Base-by-base conservation (phyloP, 2,329 filamentous ascomycete genomes). In the Trichoderma oligosporum region DNA sequence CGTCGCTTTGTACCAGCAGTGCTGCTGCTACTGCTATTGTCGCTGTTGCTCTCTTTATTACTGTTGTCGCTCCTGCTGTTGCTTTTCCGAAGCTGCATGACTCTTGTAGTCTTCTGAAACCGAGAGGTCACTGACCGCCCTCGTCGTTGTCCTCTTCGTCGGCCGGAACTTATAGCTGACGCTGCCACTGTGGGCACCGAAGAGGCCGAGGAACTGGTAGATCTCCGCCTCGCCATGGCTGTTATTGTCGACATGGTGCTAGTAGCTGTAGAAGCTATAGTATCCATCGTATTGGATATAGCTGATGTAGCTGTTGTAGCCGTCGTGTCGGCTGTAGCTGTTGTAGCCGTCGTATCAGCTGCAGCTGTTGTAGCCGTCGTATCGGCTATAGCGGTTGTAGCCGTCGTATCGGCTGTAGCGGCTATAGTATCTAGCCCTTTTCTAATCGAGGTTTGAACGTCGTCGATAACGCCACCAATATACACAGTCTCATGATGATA, bases 401-500 rank as follows among this genome's bases (percentile, higher is more conserved):
- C 33, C 22, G 33, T 35, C 29, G 20, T 35, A 29, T 18, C n/a
- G n/a, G n/a, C 36, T 9, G 36, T 22, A 39, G 36, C 5, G 8
- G 6, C 16, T n/a, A 8, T 8, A 9, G 18, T n/a, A 7, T 39
- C 33, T 16, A 39, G 22, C 24, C 47, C 47, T 18, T 20, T 49
- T 5, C 47, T 4, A 27, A 49, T 11, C 7, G 8, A 8, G 5
- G 4, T 29, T 8, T 12, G 47, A 29, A 49, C 12, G 3, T 29
- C n/a, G 7, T 49, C 33, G 1, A 27, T 8, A 4, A 8, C n/a
- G 25, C 61, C 64, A 33, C 60, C 49, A 14, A 78, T 57, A 31
- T 62, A 62, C 51, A 78, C 72, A 27, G 69, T 77, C 61, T 76
- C 67, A 60, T 76, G 68, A 61, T 76, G 60, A 66, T 76, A 77